Evolutionary conservation across 2,329 filamentous ascomycete species (phyloP), one percentile per base, ranked within the genome.

Genomic region (Cladosporium oxysporum): DNA sequence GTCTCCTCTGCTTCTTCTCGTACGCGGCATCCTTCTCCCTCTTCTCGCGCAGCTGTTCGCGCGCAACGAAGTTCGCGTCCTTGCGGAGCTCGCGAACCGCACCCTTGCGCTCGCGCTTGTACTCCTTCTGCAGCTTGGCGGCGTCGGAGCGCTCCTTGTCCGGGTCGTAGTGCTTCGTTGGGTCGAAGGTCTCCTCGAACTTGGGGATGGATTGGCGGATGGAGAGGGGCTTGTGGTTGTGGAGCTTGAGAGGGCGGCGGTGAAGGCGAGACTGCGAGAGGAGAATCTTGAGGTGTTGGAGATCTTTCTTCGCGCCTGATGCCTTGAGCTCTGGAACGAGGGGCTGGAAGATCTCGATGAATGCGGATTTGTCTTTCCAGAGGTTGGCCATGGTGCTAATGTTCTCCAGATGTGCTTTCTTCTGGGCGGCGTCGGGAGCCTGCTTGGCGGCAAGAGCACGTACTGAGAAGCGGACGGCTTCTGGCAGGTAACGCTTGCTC

Each of bases 131-230:
- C 75, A 99, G 85, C 79, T 93, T 95, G 75, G 89, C 89, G 68
- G 91, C 80, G 75, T 97, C 93, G 26, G 91, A 90, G 37, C 95
- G 91, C 79, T 97, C 93, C 71, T 89, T 90, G 79, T 99, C 91
- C 0, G 93, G 93, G 76, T 99, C 96, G 86, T 99, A 98, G 85
- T 98, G 95, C 81, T 93, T 94, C 82, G 91, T 88, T 3, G 95
- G 95, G 78, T 96, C 95, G 85, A 93, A 99, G 66, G 87, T 85
- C 77, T 97, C 94, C 81, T 98, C 95, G 81, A 98, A 99, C 79
- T 96, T 97, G 79, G 95, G 95, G 57, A 97, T 88, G 66, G 87
- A 89, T 8, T 88, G 89, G 78, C 94, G 93, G 82, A 98, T 96
- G 26, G 95, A 90, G 2, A 96, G 85, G 0, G 93, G 92, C 0